Base-by-base conservation (phyloP, 768 basidiomycete species). In the Lentinula aciculospora region DNA sequence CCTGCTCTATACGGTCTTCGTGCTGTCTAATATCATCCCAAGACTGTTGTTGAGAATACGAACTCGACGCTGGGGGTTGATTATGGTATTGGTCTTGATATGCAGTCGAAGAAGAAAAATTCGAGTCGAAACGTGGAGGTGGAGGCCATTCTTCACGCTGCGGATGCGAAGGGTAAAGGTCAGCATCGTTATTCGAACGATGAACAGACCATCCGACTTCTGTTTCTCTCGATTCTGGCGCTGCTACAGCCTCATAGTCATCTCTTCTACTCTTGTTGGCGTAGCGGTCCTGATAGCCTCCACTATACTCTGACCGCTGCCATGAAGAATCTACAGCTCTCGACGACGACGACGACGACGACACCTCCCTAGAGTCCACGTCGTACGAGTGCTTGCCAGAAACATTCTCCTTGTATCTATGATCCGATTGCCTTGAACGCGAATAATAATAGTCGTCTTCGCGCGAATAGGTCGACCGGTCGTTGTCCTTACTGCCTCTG, bases 381-480 rank as follows among this genome's bases (percentile, higher is more conserved):
- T 76, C 77, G 64, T 79, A 81, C 19, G 74, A 65, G 28, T 68
- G 61, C 60, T 77, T 75, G 17, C 72, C 71, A 40, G 79, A 73
- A 36, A 80, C 68, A 15, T 78, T 50, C 12, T 49, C 63, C 69
- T 75, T 77, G 69, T 71, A 72, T 55, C 76, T 76, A 60, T 67
- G 74, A 64, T 84, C 81, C 45, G 77, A 71, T 62, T 76, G 76
- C 62, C 74, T 75, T 58, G 74, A 68, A 68, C 78, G 79, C 62
- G 82, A 68, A 69, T 82, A 84, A n/a, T 17, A 17, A 58, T 76
- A 68, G 60, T 84, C 80, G 73, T 65, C 62, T 85, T 82, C 60
- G 83, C 82, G 69, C 77, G 80, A 66, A 76, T 71, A 69, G 73
- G 75, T 72, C 68, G 74, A 77, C 60, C 72, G 70, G 63, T 83